Evolutionary conservation across 176 grass and related monocot genomes (phyloP), one percentile per base, ranked within the genome.

Genomic region (Paspalum notatum): DNA sequence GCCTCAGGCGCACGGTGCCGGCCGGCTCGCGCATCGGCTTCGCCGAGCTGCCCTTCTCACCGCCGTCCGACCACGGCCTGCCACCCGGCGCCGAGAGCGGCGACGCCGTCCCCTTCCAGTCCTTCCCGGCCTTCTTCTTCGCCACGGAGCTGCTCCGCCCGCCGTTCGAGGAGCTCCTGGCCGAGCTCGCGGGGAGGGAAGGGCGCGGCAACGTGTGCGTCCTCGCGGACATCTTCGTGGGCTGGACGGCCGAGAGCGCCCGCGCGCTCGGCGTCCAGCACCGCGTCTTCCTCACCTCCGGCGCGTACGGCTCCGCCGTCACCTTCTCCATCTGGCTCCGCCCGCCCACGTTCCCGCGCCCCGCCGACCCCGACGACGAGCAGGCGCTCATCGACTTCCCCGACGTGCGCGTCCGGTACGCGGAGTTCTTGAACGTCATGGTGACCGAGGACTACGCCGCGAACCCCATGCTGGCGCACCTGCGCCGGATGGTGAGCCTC

Each of bases 211-310:
- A 82, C 57, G 11, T 90, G 42, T 89, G 88, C 62, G 52, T 91
- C 32, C 40, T 91, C 54, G 76, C 85, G 3, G 89, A 91, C 80
- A 11, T 51, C 25, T 91, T 91, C 68, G 15, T 85, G 2, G 72
- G 78, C 0, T 88, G 82, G 89, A 91, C 89, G 1, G 81, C 80
- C 12, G 63, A 85, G 60, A 46, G 59, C 66, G 85, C 82, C 18
- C 41, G 49, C 43, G 63, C 17, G 26, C 52, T 80, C 59, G 84
- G 85, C 16, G 66, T 91, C 25, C 75, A 64, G 16, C 77, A 91
- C 62, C 81, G 50, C 62, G 12, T 60, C 12, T 88, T 91, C 75
- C 14, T 62, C 43, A 88, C 85, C 12, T 6, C 41, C 62, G 89
- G 82, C 58, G 77, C 85, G 6, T 91, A 79, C 5, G 65, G 77